phyloP scores from a whole-genome alignment of 1,284 basidiomycete genomes.

The Rhodotorula sp. region DNA sequence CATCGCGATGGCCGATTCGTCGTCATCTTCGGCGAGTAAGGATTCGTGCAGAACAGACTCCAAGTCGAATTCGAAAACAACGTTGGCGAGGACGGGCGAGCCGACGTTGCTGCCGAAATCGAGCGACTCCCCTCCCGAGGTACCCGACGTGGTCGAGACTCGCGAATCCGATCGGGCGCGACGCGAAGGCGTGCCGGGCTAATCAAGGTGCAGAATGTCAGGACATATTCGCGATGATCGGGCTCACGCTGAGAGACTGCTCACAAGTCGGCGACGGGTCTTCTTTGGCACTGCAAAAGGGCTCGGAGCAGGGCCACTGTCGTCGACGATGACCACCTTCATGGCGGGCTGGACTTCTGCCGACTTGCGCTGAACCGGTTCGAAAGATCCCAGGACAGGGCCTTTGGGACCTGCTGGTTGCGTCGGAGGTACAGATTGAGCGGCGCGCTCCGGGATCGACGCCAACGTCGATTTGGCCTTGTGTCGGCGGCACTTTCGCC shows the following conservation, averaged over 20 bases:
- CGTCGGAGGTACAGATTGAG: too few relatives aligned
- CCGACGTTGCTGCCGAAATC: slow-evolving; percentile 23
- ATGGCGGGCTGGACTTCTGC: background rate
- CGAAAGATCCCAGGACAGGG: slow-evolving; percentile 35
- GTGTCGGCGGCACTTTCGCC: background rate
- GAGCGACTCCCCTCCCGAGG: slow-evolving; percentile 34
- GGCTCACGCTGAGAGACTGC: background rate
- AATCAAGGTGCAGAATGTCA: background rate
- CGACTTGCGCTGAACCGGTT: slow-evolving; percentile 4
- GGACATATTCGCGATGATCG: too few relatives aligned
- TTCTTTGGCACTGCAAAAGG: slow-evolving; percentile 26
- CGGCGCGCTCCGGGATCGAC: slow-evolving; percentile 9
- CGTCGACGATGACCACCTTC: slow-evolving; percentile 32
- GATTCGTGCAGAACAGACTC: slow-evolving; percentile 42
- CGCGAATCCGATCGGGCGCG: slow-evolving; percentile 36
- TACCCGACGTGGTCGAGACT: slow-evolving; percentile 40
- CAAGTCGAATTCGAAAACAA: slow-evolving; percentile 38
- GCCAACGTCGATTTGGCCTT: slow-evolving; percentile 12
- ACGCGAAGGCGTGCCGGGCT: slow-evolving; percentile 34
- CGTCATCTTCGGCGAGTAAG: slow-evolving; percentile 12
- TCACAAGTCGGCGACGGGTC: slow-evolving; percentile 7
- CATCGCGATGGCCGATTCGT: too few relatives aligned
- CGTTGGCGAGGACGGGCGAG: slow-evolving; percentile 29
- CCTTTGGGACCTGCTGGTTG: background rate
- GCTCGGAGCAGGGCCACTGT: slow-evolving; percentile 27